Conservation (phyloP, 2,329 filamentous ascomycete genomes). For the Lachnellula occidentalis region DNA sequence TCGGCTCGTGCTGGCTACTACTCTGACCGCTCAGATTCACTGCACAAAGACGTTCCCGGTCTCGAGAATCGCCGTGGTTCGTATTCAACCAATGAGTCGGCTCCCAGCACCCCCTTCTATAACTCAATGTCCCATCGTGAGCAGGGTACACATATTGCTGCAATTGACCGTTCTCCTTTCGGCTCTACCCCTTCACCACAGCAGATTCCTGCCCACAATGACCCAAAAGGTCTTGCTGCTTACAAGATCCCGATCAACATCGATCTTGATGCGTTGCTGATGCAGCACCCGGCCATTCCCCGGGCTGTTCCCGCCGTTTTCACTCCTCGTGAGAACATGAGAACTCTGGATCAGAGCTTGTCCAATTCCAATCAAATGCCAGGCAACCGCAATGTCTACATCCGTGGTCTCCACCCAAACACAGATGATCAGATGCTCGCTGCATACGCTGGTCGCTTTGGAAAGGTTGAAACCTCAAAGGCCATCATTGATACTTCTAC, state of each 20-base stretch:
- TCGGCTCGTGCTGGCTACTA: slow-evolving; percentile 27
- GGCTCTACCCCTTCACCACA: slow-evolving; percentile 65
- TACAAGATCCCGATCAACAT: slow-evolving; percentile 31
- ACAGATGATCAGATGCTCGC: slow-evolving; percentile 88
- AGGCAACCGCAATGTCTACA: slow-evolving; percentile 97
- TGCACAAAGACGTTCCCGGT: slow-evolving; percentile 47
- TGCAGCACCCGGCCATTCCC: slow-evolving; percentile 78
- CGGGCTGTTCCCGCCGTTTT: slow-evolving; percentile 85
- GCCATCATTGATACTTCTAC: slow-evolving; percentile 95
- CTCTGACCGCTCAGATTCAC: slow-evolving; percentile 26
- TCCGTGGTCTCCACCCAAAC: slow-evolving; percentile 89
- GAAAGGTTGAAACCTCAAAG: slow-evolving; percentile 92
- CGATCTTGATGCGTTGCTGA: slow-evolving; percentile 57
- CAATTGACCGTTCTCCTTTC: slow-evolving; percentile 53
- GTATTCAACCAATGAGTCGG: slow-evolving; percentile 63
- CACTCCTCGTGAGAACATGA: slow-evolving; percentile 76
- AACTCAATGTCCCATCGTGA: slow-evolving; percentile 53
- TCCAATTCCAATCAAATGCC: slow-evolving; percentile 91
- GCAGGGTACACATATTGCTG: slow-evolving; percentile 52
- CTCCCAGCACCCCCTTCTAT: slow-evolving; percentile 61
- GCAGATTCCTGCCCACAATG: slow-evolving; percentile 43
- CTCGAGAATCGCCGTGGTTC: slow-evolving; percentile 62
- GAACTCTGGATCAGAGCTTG: slow-evolving; percentile 88
- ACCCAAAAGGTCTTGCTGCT: slow-evolving; percentile 27
- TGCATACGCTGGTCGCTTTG: slow-evolving; percentile 80